phyloP scores from a whole-genome alignment of 352 stramenopile genomes.

The Albugo candida region DNA sequence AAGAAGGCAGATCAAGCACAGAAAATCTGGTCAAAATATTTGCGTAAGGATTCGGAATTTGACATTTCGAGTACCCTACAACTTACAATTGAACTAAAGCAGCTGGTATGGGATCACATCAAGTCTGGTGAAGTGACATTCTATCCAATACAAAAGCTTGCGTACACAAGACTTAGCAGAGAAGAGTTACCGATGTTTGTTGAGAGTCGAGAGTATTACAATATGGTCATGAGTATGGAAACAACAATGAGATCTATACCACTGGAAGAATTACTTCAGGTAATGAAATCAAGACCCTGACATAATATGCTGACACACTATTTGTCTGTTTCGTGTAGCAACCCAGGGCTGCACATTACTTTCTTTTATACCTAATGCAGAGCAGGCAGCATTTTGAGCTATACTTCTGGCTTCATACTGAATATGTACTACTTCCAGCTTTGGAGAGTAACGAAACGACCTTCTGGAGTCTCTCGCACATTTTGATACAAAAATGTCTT shows the following conservation, averaged over 20 bases:
- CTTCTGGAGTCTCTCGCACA: constrained; percentile 47
- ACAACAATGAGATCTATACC: constrained; percentile 53
- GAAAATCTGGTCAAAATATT: constrained; percentile 80
- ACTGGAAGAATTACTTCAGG: constrained; percentile 57
- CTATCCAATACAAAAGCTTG: constrained; percentile 70
- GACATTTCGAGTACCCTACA: constrained; percentile 66
- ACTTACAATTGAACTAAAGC: constrained; percentile 51
- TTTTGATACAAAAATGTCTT: constrained; percentile 51
- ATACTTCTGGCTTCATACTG: constrained; percentile 77
- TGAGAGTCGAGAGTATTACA: constrained; percentile 66
- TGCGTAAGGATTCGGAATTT: constrained; percentile 60
- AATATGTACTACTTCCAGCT: constrained; percentile 66
- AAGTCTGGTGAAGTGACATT: constrained; percentile 28
- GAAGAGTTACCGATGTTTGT: constrained; percentile 71
- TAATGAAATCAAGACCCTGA: constrained; percentile 2
- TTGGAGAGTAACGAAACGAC: constrained; percentile 23
- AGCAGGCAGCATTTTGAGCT: constrained; percentile 74
- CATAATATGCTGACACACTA: not conserved
- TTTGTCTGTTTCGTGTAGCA: constrained; percentile 14
- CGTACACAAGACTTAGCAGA: constrained; percentile 59
- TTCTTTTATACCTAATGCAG: constrained; percentile 74
- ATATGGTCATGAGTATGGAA: constrained; percentile 70
- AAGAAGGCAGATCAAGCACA: constrained; percentile 46
- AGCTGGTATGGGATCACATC: constrained; percentile 55
- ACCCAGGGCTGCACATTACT: constrained; percentile 65